Conservation (phyloP, 1,284 basidiomycete species). For the Fomitiporia mediterranea region DNA sequence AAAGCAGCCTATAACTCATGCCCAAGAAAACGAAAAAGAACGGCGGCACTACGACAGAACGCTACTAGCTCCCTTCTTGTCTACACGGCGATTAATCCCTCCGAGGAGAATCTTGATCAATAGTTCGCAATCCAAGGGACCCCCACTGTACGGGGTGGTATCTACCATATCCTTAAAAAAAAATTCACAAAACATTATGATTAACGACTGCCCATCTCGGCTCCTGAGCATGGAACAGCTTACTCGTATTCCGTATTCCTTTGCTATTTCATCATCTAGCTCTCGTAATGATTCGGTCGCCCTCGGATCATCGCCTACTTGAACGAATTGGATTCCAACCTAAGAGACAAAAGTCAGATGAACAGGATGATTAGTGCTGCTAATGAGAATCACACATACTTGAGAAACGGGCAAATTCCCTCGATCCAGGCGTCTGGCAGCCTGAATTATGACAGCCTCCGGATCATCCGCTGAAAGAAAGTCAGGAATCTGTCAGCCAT, state of each 20-base stretch:
- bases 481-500: constrained; percentile 6
- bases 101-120: constrained; percentile 53
- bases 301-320: constrained; percentile 30
- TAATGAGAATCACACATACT: constrained; percentile 29
- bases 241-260: constrained; percentile 24
- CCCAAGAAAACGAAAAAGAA: not conserved
- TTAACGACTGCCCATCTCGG: no score
- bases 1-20: not conserved
- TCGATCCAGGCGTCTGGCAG: constrained; percentile 45
- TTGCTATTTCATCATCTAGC: constrained; percentile 34
- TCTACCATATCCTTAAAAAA: constrained; percentile 65
- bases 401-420: constrained; percentile 50
- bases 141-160: constrained; percentile 46
- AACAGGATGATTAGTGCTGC: not conserved
- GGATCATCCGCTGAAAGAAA: constrained; percentile 44
- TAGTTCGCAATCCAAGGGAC: constrained; percentile 37
- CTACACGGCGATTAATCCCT: constrained; percentile 53
- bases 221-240: not conserved
- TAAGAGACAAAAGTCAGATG: constrained; percentile 2
- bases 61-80: constrained; percentile 30
- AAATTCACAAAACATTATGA: not conserved
- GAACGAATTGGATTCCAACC: constrained; percentile 34
- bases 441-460: constrained; percentile 42
- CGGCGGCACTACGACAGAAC: not conserved
- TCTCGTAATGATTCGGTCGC: constrained; percentile 30